Evolutionary conservation across 768 basidiomycete genomes (phyloP).

Genomic region (Leccinum sublutescens): DNA sequence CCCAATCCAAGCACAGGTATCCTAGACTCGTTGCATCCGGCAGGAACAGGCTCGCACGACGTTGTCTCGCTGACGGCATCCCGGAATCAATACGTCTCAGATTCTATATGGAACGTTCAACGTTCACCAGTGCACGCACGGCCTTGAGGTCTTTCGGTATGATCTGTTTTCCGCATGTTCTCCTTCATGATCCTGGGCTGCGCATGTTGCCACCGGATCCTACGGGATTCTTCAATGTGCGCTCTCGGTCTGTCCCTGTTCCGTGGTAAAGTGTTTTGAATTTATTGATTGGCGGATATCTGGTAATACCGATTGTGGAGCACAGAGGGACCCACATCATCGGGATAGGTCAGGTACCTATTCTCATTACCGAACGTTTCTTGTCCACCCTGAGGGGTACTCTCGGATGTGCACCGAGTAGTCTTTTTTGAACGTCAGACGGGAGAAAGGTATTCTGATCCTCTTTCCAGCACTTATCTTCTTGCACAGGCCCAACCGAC

Average conservation of each 20-base stretch:
- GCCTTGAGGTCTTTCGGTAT: too few relatives aligned
- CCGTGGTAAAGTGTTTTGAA: background rate
- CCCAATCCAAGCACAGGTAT: background rate
- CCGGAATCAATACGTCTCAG: background rate
- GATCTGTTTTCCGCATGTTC: background rate
- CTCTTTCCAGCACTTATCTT: too few relatives aligned
- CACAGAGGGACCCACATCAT: background rate
- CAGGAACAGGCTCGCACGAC: background rate
- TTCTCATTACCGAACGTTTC: background rate
- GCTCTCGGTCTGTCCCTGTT: background rate
- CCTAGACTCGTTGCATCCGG: background rate
- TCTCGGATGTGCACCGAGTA: too few relatives aligned
- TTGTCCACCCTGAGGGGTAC: too few relatives aligned
- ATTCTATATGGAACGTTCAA: background rate
- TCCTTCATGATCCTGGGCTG: background rate
- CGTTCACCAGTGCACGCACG: too few relatives aligned
- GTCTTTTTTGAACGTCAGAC: too few relatives aligned
- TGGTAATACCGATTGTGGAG: background rate
- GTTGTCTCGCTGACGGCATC: background rate
- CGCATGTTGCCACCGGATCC: background rate
- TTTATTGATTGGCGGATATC: background rate
- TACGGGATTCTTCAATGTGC: background rate
- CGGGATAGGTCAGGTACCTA: background rate
- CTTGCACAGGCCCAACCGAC: too few relatives aligned
- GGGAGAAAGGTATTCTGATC: too few relatives aligned